These are phyloP conservation scores for Sclerotinia trifoliorum DNA, from an alignment of 2,329 filamentous ascomycete species.

Conservation along the genomic window DNA sequence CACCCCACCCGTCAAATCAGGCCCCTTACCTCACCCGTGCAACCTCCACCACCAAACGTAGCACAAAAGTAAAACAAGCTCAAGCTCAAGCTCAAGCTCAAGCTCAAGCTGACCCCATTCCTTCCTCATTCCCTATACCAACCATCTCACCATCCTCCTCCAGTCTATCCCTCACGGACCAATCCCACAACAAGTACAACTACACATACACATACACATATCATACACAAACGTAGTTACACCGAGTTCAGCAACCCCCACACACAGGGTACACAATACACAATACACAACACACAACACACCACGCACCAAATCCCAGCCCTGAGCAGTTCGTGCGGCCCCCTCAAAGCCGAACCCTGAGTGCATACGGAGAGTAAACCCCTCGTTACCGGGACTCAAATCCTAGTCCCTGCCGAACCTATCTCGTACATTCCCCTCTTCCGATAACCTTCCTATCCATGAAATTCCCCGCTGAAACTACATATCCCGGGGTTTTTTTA, in stretches of 20 bases:
- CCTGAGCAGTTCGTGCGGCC: not conserved
- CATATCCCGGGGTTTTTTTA: not conserved
- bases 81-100: not conserved
- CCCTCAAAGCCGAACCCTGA: not conserved
- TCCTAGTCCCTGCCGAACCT: no score
- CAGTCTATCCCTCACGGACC: not conserved
- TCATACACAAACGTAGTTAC: not conserved
- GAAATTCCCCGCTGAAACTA: not conserved
- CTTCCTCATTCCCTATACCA: not conserved
- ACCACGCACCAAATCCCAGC: not conserved
- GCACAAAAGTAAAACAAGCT: not conserved
- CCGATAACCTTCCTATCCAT: not conserved
- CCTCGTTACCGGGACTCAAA: no score
- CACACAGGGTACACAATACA: no score
- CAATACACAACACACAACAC: no score
- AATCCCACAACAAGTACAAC: not conserved
- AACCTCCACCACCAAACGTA: not conserved
- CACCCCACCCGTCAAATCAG: no score
- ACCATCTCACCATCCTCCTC: not conserved
- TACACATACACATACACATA: no score
- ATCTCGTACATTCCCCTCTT: no score
- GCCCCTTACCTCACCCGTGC: not conserved
- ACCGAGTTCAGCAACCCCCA: conserved; percentile 1
- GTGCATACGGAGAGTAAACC: not conserved
- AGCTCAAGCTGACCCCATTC: not conserved